These are phyloP conservation scores for Nidula microcarpa DNA, from an alignment of 768 basidiomycete genomes.

Conservation along the genomic window DNA sequence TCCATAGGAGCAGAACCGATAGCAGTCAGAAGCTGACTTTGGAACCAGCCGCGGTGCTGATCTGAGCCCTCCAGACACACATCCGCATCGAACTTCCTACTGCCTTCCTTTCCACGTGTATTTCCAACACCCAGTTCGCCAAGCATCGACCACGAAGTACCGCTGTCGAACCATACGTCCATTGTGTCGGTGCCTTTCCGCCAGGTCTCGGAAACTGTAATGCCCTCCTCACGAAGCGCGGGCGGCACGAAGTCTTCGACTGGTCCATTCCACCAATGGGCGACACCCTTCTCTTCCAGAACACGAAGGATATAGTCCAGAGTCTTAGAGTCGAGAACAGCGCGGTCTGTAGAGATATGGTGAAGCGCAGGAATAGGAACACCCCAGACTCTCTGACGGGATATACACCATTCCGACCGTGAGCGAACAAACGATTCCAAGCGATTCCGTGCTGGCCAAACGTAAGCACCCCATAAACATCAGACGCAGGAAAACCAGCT, in stretches of 20 bases:
- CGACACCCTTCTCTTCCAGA: constrained; percentile 68
- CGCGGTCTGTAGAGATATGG: constrained; percentile 54
- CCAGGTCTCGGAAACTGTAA: constrained; percentile 45
- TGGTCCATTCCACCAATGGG: constrained; percentile 91
- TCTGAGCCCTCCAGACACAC: constrained; percentile 94
- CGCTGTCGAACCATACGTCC: constrained; percentile 99
- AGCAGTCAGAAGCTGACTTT: constrained; percentile 86
- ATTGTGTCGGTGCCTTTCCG: constrained; percentile 90
- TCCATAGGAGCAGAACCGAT: constrained; percentile 44
- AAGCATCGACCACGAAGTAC: constrained; percentile 89
- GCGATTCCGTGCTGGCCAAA: constrained; percentile 83
- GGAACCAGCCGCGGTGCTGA: constrained; percentile 99
- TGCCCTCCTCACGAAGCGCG: constrained; percentile 44
- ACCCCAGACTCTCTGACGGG: constrained; percentile 96
- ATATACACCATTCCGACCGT: constrained; percentile 98
- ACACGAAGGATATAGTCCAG: constrained; percentile 74
- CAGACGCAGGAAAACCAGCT: constrained; percentile 11
- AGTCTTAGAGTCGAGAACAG: constrained; percentile 60
- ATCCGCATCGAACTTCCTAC: constrained; percentile 58
- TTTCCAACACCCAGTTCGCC: constrained; percentile 27
- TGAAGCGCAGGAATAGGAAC: constrained; percentile 92
- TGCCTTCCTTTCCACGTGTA: constrained; percentile 16
- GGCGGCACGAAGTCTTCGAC: constrained; percentile 79
- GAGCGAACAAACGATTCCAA: constrained; percentile 82
- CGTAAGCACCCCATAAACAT: neutral